phyloP scores from a whole-genome alignment of 2,329 filamentous ascomycete genomes.

The Scopulariopsis brevicaulis region DNA sequence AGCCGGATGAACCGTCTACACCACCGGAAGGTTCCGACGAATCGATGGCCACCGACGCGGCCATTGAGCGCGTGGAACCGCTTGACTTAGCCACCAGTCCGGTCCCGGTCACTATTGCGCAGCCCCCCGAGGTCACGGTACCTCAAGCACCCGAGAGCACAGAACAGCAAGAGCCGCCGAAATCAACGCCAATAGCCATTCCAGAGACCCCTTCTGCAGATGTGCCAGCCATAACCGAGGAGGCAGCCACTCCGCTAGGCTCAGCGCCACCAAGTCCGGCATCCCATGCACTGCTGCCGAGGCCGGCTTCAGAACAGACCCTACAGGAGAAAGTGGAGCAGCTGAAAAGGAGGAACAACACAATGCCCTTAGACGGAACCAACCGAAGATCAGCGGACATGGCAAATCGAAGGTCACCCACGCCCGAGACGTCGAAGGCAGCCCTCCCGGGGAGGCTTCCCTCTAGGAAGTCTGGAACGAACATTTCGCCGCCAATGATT shows the following conservation, averaged over 20 bases:
- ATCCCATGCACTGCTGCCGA: conserved; percentile 9
- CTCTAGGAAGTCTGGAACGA: conserved; percentile 31
- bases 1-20: conserved; percentile 6
- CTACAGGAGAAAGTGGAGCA: conserved; percentile 37
- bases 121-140: not conserved
- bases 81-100: conserved; percentile 30
- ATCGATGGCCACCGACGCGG: conserved; percentile 17
- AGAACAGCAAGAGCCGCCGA: not conserved
- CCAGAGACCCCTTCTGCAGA: not conserved
- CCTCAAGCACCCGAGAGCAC: not conserved
- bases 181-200: not conserved
- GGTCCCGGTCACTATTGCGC: not conserved
- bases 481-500: conserved; percentile 38
- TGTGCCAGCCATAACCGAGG: not conserved
- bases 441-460: conserved; percentile 21
- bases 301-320: conserved; percentile 12
- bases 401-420: conserved; percentile 7
- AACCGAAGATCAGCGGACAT: conserved; percentile 6
- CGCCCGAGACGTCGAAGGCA: conserved; percentile 12
- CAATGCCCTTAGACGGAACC: conserved; percentile 20
- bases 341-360: conserved; percentile 20
- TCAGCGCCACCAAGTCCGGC: conserved; percentile 11
- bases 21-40: conserved; percentile 18
- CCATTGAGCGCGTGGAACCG: conserved; percentile 35
- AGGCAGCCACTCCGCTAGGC: conserved; percentile 7